Evolutionary conservation across 768 basidiomycete species (phyloP), one percentile per base, ranked within the genome.

Genomic region (Arthromyces matolae): DNA sequence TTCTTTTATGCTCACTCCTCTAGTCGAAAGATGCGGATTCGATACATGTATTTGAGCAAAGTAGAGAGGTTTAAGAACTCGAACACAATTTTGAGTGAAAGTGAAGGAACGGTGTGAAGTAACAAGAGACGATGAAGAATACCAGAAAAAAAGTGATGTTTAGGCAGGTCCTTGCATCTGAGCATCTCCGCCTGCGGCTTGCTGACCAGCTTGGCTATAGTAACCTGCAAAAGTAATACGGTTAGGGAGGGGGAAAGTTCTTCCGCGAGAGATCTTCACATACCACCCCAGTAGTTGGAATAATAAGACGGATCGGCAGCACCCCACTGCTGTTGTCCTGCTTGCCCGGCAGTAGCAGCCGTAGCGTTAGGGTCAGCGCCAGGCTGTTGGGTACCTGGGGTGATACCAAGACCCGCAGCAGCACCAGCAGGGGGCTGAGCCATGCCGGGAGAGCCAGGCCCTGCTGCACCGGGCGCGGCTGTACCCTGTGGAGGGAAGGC

Each of bases 261-360:
- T 29, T 14, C 33, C 19, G 32, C 22, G 24, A 20, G 28, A 33
- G 4, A 28, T 10, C 14, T 42, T 42, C 36, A 71, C 83, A 59
- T 50, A 90, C 88, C 86, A 63, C 86, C 84, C 88, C 88, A 89
- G 63, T 89, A 89, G 62, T 86, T 86, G 46, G 80, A 80, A 66
- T 89, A 89, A 67, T 89, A 89, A 50, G 71, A 84, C 47, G 86
- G 82, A 61, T 89, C 87, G 38, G 81, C 78, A 20, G 77, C 73
- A 22, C 80, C 79, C 88, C 90, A 92, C 60, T 90, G 87, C 38
- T 79, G 82, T 64, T 87, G 86, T 39, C 76, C 79, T 28, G 78
- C 75, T 53, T 79, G 79, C 12, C 75, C 78, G 8, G 74, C 77
- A 8, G 73, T 77, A 28, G 76, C 74, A 55, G 71, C 72, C 12